These are phyloP conservation scores for Reutealis trisperma DNA, from an alignment of 345 rosid genomes.

Conservation along the genomic window DNA sequence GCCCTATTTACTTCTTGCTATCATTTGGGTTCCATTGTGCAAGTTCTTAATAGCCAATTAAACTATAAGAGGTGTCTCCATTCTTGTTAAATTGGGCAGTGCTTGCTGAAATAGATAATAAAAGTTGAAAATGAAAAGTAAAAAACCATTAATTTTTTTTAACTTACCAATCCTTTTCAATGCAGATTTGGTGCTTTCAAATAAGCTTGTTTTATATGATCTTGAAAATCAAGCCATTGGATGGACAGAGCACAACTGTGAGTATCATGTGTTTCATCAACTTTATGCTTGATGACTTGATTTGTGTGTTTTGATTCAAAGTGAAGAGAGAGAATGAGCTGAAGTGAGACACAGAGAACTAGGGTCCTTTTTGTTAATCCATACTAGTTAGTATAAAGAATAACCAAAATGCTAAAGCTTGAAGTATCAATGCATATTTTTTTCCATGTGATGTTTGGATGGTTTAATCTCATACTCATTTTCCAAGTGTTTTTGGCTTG, in stretches of 20 bases:
- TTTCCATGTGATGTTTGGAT: no score
- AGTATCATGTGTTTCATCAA: conserved; percentile 34
- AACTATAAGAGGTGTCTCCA: not conserved
- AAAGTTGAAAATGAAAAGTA: not conserved
- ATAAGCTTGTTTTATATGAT: conserved; percentile 81
- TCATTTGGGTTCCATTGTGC: not conserved
- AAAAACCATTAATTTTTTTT: not conserved
- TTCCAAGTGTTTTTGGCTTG: no score
- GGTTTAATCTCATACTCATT: no score
- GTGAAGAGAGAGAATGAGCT: no score
- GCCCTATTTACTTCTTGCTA: not conserved
- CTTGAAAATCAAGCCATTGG: conserved; percentile 72
- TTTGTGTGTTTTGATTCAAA: not conserved
- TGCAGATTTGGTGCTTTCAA: conserved; percentile 82
- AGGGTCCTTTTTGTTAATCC: not conserved
- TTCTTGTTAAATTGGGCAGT: not conserved
- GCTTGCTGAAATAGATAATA: not conserved
- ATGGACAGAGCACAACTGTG: conserved; percentile 85
- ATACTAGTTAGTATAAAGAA: no score
- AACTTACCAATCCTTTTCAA: not conserved
- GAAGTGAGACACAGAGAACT: not conserved
- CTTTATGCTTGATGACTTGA: not conserved
- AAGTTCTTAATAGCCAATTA: not conserved
- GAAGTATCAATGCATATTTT: no score
- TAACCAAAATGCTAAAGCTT: not conserved